Evolutionary conservation across 2,329 filamentous ascomycete genomes (phyloP), one percentile per base, ranked within the genome.

Genomic region (Elsinoe arachidis): DNA sequence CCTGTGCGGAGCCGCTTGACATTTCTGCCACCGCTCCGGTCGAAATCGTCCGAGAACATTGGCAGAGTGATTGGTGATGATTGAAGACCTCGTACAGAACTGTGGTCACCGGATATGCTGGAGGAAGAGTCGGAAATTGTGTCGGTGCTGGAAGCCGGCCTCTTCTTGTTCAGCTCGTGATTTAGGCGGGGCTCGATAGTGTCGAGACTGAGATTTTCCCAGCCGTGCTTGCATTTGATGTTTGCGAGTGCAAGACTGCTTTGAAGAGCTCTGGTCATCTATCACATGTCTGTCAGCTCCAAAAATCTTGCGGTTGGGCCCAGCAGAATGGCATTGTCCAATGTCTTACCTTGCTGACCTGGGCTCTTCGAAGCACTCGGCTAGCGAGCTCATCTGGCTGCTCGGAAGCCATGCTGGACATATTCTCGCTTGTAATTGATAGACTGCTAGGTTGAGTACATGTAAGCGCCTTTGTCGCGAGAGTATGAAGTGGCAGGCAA

Each of bases 181-280:
- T 92, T 86, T 61, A 92, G 77, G 70, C 86, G 87, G 54, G 90
- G 89, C 73, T 95, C 90, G 74, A 96, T 89, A 61, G 80, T 85
- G 70, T 90, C 88, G 67, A 95, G 82, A 61, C 87, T 88, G 70
- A 95, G 81, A 72, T 93, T 88, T 73, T 96, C 87, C 85, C 90
- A 95, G 70, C 91, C 91, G 76, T 95, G 87, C 74, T 95, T 90
- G 64, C 93, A 90, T 76, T 97, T 97, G 81, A 96, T 93, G 73
- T 95, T 93, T 70, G 93, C 93, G 62, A 97, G 83, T 59, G 93
- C 92, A 60, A 99, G 84, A 62, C 92, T 89, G 76, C 95, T 90
- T 75, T 97, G 90, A 57, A 99, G 79, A 68, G 87, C 88, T 70
- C 92, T 82, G 66, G 91, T 93, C 77, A 99, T 95, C 93, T 97